Evolutionary conservation across 2,329 filamentous ascomycete genomes (phyloP).

Genomic region (Graphilbum ipis-grandicollis): DNA sequence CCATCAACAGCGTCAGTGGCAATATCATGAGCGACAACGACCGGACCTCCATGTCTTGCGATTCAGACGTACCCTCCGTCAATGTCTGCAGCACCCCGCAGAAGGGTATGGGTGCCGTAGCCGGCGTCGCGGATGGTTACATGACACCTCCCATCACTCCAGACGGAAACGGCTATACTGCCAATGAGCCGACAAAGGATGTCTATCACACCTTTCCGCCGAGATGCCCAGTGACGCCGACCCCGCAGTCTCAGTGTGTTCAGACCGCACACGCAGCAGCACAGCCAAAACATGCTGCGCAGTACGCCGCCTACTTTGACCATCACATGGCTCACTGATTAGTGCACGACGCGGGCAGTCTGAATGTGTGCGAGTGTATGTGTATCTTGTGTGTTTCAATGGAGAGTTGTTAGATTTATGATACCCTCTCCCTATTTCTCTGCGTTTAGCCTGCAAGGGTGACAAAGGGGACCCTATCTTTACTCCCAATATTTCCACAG

Average conservation of each 20-base stretch:
- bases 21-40: constrained; percentile 11
- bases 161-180: constrained; percentile 42
- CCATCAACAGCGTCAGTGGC: constrained; percentile 5
- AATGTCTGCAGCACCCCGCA: constrained; percentile 63
- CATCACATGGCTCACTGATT: constrained; percentile 5
- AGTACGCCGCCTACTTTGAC: constrained; percentile 25
- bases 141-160: constrained; percentile 77
- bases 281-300: constrained; percentile 23
- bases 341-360: no score
- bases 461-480: constrained; percentile 7
- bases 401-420: constrained; percentile 6
- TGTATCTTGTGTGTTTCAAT: not conserved
- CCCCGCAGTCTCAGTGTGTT: constrained; percentile 31
- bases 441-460: constrained; percentile 2
- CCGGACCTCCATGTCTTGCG: constrained; percentile 33
- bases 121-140: constrained; percentile 53
- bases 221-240: constrained; percentile 45
- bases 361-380: not conserved
- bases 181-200: constrained; percentile 25
- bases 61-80: constrained; percentile 29
- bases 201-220: constrained; percentile 26
- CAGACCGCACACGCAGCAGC: constrained; percentile 11
- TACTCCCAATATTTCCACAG: constrained; percentile 7
- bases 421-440: constrained; percentile 8
- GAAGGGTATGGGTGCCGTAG: constrained; percentile 49